Base-by-base conservation (phyloP, 306 rosid genomes). In the Dryas drummondii region DNA sequence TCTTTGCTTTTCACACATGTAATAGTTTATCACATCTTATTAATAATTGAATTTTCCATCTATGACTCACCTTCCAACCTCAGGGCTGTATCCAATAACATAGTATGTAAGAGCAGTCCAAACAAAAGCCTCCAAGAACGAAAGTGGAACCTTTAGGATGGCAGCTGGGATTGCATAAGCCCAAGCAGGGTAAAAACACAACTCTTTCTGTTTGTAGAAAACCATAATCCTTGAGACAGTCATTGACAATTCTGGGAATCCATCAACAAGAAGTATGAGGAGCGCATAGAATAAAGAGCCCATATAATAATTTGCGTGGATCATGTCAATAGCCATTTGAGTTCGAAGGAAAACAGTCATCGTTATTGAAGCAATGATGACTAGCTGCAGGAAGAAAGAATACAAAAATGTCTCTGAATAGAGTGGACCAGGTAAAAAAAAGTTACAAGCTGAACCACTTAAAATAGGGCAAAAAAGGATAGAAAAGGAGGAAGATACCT, bases 261-360 rank as follows among this genome's bases (percentile, higher is more conserved):
- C 97, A 80, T 89, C 91, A 16, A 87, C 86, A 76, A 89, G 79
- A 79, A 91, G 88, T 62, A 93, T 86, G 53, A 88, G 55, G 44
- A 91, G 87, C 16, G 91, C 86, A 64, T 84, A 91, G 72, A 86
- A 89, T 84, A 91, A 48, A 68, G 96, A 77, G 14, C 97, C 96
- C 84, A 91, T 79, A 67, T 89, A 86, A 27, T 86, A 86, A 84
- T 86, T 89, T 42, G 88, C 84, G 50, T 92, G 79, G 59, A 56
- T 27, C 74, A 70, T 56, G 66, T 89, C 93, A 67, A 82, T 85
- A 11, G 78, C 74, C 69, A 66, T 77, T 61, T 81, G 85, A 77
- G 94, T 89, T 26, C 94, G 85, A 9, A 87, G 50, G 85, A 91
- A 91, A 14, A 87, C 89, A 1, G 97, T 91, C 97, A 91, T 89